These are phyloP conservation scores for Tricholoma matsutake DNA, from an alignment of 768 basidiomycete species.

Conservation along the genomic window DNA sequence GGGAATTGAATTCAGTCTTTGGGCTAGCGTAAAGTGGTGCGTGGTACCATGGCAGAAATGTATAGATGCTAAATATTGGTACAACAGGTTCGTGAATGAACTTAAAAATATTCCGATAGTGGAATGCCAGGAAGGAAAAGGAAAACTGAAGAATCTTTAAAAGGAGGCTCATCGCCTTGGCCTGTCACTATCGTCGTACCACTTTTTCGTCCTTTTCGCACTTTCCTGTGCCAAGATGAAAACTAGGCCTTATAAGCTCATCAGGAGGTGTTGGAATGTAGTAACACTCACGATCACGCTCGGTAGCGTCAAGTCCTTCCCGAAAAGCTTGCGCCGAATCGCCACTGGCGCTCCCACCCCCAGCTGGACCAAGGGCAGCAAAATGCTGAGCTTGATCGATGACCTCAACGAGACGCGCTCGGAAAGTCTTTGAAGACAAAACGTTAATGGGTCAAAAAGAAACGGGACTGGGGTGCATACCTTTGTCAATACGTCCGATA, in stretches of 20 bases:
- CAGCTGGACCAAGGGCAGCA: constrained; percentile 62
- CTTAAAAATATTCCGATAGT: constrained; percentile 37
- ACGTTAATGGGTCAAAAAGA: neutral
- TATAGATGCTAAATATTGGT: constrained; percentile 1
- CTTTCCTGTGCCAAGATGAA: constrained; percentile 86
- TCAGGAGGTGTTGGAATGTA: neutral
- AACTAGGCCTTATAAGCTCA: constrained; percentile 44
- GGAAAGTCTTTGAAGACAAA: constrained; percentile 57
- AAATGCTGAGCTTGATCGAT: constrained; percentile 91
- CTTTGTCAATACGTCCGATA: constrained; percentile 70
- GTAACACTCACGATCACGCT: constrained; percentile 78
- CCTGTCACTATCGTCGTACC: constrained; percentile 77
- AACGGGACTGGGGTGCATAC: constrained; percentile 30
- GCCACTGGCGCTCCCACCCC: constrained; percentile 47
- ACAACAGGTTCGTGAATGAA: constrained; percentile 64
- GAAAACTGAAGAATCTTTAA: constrained; percentile 26
- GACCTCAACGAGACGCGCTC: constrained; percentile 69
- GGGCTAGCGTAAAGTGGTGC: constrained; percentile 82
- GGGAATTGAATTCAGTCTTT: constrained; percentile 61
- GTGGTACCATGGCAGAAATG: constrained; percentile 11
- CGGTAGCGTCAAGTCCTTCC: constrained; percentile 90
- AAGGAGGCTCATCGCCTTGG: constrained; percentile 37
- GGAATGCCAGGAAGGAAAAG: constrained; percentile 11
- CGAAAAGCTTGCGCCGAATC: constrained; percentile 73
- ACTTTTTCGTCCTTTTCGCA: constrained; percentile 68